Evolutionary conservation across 169 alveolate species (phyloP).

Genomic region (Eimeria brunetti): DNA sequence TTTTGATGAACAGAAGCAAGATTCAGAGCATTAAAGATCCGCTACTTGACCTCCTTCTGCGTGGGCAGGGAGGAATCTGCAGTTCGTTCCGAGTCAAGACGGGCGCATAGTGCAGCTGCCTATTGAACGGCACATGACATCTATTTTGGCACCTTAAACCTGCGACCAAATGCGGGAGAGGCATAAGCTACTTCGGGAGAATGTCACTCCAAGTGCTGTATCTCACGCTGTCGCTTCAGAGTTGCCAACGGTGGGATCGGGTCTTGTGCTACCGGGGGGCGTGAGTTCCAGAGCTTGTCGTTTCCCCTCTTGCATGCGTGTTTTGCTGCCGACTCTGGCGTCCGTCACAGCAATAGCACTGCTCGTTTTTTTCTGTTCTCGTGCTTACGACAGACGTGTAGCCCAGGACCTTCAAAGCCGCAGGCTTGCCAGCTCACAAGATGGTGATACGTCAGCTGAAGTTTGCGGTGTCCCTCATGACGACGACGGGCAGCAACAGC

Average conservation of each 20-base stretch:
- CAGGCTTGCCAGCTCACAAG: neutral
- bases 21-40: neutral
- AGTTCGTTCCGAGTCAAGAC: neutral
- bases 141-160: neutral
- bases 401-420: neutral
- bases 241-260: neutral
- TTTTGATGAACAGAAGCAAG: neutral
- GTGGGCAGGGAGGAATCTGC: neutral
- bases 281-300: neutral
- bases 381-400: neutral
- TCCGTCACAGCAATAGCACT: neutral
- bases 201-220: neutral
- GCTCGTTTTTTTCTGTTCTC: neutral
- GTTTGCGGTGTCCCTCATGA: neutral
- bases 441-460: neutral
- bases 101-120: too few relatives aligned
- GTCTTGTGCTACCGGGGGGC: neutral
- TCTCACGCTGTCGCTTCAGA: neutral
- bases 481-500: neutral
- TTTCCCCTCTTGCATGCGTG: neutral
- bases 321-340: neutral
- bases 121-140: neutral
- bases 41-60: neutral
- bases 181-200: neutral
- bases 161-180: neutral